phyloP scores from a whole-genome alignment of 345 rosid species.

The Gossypium arboreum region DNA sequence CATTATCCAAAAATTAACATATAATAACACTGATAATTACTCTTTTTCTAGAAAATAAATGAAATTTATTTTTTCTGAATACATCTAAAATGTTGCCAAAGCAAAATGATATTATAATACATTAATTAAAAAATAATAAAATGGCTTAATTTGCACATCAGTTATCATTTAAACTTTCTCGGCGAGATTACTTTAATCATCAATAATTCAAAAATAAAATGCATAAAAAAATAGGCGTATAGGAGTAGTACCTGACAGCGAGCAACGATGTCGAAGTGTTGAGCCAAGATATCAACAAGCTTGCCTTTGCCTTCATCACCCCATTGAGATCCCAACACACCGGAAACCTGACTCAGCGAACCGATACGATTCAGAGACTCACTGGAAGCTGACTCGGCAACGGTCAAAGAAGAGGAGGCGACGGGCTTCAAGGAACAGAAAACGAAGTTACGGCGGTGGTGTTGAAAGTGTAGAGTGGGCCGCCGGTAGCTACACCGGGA shows the following conservation, averaged over 20 bases:
- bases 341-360: constrained; percentile 83
- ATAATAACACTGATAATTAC: not conserved
- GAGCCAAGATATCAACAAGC: constrained; percentile 86
- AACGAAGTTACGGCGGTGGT: constrained; percentile 36
- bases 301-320: constrained; percentile 99
- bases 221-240: not conserved
- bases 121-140: not conserved
- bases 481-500: constrained; percentile 19
- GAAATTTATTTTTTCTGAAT: not conserved
- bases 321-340: constrained; percentile 92
- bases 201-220: not conserved
- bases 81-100: not conserved
- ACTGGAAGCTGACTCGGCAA: constrained; percentile 38
- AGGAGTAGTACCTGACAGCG: constrained; percentile 71
- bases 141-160: not conserved
- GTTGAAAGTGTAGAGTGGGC: constrained; percentile 13
- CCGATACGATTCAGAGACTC: constrained; percentile 46
- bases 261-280: constrained; percentile 92
- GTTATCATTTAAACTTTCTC: not conserved
- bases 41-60: not conserved
- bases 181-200: not conserved
- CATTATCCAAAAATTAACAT: not conserved
- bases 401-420: constrained; percentile 38
- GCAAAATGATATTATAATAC: not conserved
- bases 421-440: constrained; percentile 31